These are phyloP conservation scores for Penicillium pulvis DNA, from an alignment of 495 filamentous ascomycete genomes.

Conservation along the genomic window DNA sequence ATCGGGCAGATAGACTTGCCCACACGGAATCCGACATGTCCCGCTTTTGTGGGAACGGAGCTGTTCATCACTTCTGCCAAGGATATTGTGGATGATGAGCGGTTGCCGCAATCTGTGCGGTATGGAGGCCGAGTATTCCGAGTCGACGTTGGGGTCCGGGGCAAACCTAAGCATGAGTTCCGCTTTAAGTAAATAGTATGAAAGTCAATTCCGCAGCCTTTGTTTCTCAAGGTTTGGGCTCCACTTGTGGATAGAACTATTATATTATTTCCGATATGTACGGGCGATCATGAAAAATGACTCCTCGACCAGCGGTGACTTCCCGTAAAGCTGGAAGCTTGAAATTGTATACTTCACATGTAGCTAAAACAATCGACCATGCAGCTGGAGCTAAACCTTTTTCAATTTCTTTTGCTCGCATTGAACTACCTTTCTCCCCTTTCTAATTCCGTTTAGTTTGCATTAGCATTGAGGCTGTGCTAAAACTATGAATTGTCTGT, in stretches of 20 bases:
- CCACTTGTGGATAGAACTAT: constrained; percentile 2
- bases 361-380: constrained; percentile 28
- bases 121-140: constrained; percentile 67
- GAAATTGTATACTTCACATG: constrained; percentile 14
- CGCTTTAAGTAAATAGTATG: constrained; percentile 18
- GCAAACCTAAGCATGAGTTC: constrained; percentile 60
- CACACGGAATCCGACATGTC: constrained; percentile 70
- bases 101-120: constrained; percentile 57
- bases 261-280: constrained; percentile 1
- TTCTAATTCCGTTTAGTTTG: not conserved
- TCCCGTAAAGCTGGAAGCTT: not conserved
- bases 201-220: not conserved
- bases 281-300: constrained; percentile 3
- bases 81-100: constrained; percentile 54
- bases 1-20: constrained; percentile 67
- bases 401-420: not conserved
- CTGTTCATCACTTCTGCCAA: constrained; percentile 75
- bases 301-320: constrained; percentile 7
- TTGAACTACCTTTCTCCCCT: not conserved
- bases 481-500: not conserved
- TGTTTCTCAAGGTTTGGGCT: not conserved
- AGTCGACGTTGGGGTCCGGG: constrained; percentile 67
- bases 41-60: constrained; percentile 71
- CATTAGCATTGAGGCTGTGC: constrained; percentile 6
- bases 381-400: constrained; percentile 13